Evolutionary conservation across 1,284 basidiomycete genomes (phyloP).

Genomic region (Entoloma clypeatum): DNA sequence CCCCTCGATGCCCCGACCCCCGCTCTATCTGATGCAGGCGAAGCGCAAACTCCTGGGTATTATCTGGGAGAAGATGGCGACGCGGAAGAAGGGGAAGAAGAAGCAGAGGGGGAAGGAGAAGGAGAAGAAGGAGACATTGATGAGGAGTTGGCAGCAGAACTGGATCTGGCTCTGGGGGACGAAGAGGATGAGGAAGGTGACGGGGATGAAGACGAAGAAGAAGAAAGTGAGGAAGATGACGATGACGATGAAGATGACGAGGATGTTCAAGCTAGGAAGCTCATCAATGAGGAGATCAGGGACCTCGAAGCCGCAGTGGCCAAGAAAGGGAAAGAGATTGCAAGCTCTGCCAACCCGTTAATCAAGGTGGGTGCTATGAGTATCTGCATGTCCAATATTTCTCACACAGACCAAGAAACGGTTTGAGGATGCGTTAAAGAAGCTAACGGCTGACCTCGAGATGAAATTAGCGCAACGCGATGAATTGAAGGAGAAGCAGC

Average conservation of each 20-base stretch:
- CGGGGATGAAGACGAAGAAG: constrained; percentile 66
- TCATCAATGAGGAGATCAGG: constrained; percentile 85
- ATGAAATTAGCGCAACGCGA: constrained; percentile 81
- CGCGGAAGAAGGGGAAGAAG: constrained; percentile 58
- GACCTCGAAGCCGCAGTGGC: constrained; percentile 86
- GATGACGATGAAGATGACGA: constrained; percentile 74
- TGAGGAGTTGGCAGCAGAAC: constrained; percentile 71
- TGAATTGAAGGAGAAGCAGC: constrained; percentile 69
- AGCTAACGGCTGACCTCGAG: constrained; percentile 82
- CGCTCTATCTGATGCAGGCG: constrained; percentile 62
- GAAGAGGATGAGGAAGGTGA: constrained; percentile 64
- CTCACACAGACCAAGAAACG: constrained; percentile 59
- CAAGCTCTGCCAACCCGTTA: constrained; percentile 84
- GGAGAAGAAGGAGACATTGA: constrained; percentile 63
- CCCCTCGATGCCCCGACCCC: constrained; percentile 61
- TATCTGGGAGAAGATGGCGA: constrained; percentile 58
- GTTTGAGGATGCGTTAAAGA: constrained; percentile 89
- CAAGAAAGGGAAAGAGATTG: constrained; percentile 82
- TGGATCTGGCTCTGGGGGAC: constrained; percentile 67
- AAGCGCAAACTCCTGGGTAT: constrained; percentile 53
- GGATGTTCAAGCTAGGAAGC: constrained; percentile 71
- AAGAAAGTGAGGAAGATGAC: constrained; percentile 60
- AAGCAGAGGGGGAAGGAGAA: constrained; percentile 42
- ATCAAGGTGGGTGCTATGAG: constrained; percentile 60
- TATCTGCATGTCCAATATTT: constrained; percentile 9